These are phyloP conservation scores for Vitellaria paradoxa DNA, from an alignment of 179 eudicot genomes.

Conservation along the genomic window DNA sequence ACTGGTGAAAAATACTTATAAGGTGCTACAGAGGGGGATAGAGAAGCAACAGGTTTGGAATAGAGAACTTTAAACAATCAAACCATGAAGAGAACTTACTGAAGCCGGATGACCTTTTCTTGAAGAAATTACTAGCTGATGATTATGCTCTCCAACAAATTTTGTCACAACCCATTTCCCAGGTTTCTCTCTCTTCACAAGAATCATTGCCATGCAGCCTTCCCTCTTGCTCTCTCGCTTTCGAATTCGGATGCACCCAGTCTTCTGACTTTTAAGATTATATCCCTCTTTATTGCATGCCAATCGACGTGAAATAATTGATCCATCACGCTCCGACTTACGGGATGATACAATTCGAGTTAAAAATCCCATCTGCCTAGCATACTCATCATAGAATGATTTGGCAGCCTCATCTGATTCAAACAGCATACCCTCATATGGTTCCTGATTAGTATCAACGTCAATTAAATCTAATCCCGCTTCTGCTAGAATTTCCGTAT, in stretches of 20 bases:
- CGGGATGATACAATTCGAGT: conserved; percentile 47
- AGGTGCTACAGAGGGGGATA: background rate
- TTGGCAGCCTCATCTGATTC: conserved; percentile 57
- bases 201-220: conserved; percentile 32
- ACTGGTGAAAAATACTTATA: background rate
- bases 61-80: background rate
- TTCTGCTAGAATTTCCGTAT: conserved; percentile 17
- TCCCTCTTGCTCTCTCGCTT: conserved; percentile 27
- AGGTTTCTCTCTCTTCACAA: conserved; percentile 30
- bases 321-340: conserved; percentile 52
- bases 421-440: conserved; percentile 47
- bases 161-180: conserved; percentile 40
- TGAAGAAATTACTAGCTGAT: conserved; percentile 24
- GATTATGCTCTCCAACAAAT: conserved; percentile 42
- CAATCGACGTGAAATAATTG: conserved; percentile 32
- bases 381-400: conserved; percentile 46
- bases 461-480: conserved; percentile 15
- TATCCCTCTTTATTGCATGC: conserved; percentile 27
- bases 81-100: conserved; percentile 17
- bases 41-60: background rate
- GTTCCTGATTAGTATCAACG: conserved; percentile 24
- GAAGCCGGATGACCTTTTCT: conserved; percentile 21
- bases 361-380: conserved; percentile 39
- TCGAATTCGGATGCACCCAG: conserved; percentile 16
- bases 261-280: conserved; percentile 11